A percentile compares a stretch with the other conserved stretches of the same genome.
phyloP scores from a whole-genome alignment of 78 protist species.

The Dictyostelium firmibasis region DNA sequence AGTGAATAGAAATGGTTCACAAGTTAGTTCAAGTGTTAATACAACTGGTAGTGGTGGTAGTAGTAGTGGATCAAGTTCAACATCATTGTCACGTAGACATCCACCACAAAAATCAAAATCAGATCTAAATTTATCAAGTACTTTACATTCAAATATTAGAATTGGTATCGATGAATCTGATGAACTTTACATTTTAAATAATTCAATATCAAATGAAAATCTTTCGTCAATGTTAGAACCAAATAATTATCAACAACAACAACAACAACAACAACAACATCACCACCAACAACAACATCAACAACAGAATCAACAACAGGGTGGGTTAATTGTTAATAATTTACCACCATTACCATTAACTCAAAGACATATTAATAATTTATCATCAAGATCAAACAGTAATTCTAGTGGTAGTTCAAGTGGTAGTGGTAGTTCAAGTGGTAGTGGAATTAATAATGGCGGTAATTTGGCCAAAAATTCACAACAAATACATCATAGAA shows the following conservation, averaged over 20 bases:
- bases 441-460: neutral
- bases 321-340: neutral
- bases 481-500: neutral
- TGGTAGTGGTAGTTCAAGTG: neutral
- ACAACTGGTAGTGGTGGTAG: neutral
- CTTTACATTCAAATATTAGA: neutral
- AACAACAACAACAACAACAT: too few relatives aligned
- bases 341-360: neutral
- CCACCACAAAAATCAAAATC: conserved; percentile 74
- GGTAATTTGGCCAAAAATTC: neutral
- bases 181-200: conserved; percentile 6
- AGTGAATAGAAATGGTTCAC: neutral
- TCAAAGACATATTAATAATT: conserved; percentile 2
- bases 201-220: neutral
- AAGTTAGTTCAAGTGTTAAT: neutral
- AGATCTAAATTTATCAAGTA: conserved; percentile 35
- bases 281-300: neutral
- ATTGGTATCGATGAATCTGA: neutral
- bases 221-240: neutral
- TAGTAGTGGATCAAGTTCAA: neutral
- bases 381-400: conserved; percentile 10
- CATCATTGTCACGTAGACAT: neutral
- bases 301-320: neutral
- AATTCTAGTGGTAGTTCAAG: neutral
- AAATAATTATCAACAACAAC: neutral